A percentile compares a stretch with the other conserved stretches of the same genome.
phyloP scores from a whole-genome alignment of 75 land plant species.

The Pseudotsuga menziesii region DNA sequence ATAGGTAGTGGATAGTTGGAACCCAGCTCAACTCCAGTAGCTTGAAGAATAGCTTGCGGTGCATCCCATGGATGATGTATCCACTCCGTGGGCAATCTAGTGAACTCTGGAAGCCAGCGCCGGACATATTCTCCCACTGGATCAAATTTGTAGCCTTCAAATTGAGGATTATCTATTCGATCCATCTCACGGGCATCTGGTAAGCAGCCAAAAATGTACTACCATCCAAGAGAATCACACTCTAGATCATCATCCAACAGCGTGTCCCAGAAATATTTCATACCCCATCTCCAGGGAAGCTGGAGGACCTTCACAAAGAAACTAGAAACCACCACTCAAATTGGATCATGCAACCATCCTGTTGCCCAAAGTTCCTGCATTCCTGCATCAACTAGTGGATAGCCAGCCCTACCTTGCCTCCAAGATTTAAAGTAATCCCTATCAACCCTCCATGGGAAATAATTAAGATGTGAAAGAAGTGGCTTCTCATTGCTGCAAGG shows the following conservation, averaged over 20 bases:
- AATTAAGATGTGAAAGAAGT: constrained; percentile 79
- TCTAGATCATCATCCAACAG: constrained; percentile 19
- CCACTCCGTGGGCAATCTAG: too few relatives aligned
- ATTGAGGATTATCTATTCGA: constrained; percentile 83
- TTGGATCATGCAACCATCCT: constrained; percentile 94
- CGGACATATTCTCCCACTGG: too few relatives aligned
- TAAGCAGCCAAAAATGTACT: constrained; percentile 80
- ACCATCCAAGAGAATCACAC: constrained; percentile 92
- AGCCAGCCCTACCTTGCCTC: constrained; percentile 96
- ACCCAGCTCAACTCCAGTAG: too few relatives aligned
- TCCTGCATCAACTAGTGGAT: constrained; percentile 95
- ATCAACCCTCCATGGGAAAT: constrained; percentile 82
- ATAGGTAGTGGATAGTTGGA: too few relatives aligned
- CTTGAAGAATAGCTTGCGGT: too few relatives aligned
- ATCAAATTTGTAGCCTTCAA: too few relatives aligned
- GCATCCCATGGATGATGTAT: too few relatives aligned
- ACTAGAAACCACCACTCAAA: constrained; percentile 90
- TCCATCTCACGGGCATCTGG: constrained; percentile 93
- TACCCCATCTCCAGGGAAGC: constrained; percentile 97
- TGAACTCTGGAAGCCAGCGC: too few relatives aligned
- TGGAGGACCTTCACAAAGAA: constrained; percentile 87
- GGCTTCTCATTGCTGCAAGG: constrained; percentile 91
- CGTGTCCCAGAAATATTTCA: constrained; percentile 98
- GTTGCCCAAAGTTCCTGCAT: constrained; percentile 99
- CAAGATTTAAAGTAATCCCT: constrained; percentile 83